A percentile compares a stretch with the other conserved stretches of the same genome.
These are phyloP conservation scores for Aspergillus intermedius DNA, from an alignment of 2,329 filamentous ascomycete species.

Conservation along the genomic window DNA sequence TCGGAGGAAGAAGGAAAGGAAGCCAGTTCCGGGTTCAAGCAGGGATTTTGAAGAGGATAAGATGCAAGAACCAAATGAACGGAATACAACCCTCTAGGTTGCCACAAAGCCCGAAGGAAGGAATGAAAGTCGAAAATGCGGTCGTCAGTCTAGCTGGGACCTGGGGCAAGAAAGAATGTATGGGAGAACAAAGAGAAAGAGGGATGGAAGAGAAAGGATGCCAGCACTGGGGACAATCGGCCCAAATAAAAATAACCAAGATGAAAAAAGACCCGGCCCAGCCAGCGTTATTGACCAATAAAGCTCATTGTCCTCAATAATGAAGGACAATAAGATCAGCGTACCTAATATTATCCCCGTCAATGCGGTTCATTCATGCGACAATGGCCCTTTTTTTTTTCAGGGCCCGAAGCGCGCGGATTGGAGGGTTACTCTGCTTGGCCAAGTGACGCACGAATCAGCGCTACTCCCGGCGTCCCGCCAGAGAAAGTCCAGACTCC, in stretches of 20 bases:
- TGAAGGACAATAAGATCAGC: neutral
- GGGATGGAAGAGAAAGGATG: slow-evolving; percentile 1
- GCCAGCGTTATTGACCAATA: neutral
- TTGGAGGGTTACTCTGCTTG: neutral
- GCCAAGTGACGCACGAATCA: neutral
- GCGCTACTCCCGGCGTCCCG: too few species aligned
- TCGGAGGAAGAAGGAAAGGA: neutral
- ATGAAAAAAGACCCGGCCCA: neutral
- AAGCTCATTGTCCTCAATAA: neutral
- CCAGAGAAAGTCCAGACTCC: neutral
- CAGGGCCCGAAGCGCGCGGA: neutral
- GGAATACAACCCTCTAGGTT: slow-evolving; percentile 16
- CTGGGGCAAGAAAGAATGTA: slow-evolving; percentile 13
- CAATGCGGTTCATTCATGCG: neutral
- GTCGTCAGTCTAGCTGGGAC: slow-evolving; percentile 8
- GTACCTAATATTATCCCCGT: neutral
- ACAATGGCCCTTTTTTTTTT: neutral
- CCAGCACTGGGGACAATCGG: slow-evolving; percentile 1
- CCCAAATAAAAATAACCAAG: neutral
- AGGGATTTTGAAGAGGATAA: neutral
- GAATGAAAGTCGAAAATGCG: slow-evolving; percentile 8
- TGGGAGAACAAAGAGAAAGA: slow-evolving; percentile 7
- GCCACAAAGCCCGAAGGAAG: slow-evolving; percentile 1
- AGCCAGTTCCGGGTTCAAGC: slow-evolving; percentile 4
- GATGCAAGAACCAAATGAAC: slow-evolving; percentile 9